A percentile compares a stretch with the other conserved stretches of the same genome.
phyloP scores from a whole-genome alignment of 2,329 filamentous ascomycete species.

The Fusarium verrucosum region DNA sequence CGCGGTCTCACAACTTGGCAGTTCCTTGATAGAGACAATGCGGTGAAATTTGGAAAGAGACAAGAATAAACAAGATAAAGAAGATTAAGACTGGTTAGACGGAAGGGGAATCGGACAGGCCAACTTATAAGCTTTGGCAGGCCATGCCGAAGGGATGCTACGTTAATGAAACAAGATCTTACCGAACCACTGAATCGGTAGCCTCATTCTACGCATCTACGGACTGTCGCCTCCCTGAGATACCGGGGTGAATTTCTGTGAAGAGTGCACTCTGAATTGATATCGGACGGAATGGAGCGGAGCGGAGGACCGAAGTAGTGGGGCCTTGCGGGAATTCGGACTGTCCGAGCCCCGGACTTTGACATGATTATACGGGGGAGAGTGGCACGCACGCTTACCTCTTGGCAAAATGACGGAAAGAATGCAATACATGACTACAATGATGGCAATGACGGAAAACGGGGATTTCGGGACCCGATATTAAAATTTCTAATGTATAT shows the following conservation, averaged over 20 bases:
- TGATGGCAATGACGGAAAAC: background rate
- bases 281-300: background rate
- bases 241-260: background rate
- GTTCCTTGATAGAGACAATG: background rate
- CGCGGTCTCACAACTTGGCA: too few relatives aligned
- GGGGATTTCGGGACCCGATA: background rate
- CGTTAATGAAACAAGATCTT: background rate
- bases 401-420: background rate
- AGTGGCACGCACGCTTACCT: background rate
- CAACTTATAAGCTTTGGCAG: background rate
- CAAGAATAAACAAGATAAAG: too few relatives aligned
- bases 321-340: slow-evolving; percentile 11
- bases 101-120: too few relatives aligned
- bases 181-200: background rate
- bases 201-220: background rate
- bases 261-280: background rate
- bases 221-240: background rate
- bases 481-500: too few relatives aligned
- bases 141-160: background rate
- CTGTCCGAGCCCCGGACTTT: background rate
- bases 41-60: background rate
- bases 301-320: slow-evolving; percentile 4
- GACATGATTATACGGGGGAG: background rate
- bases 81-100: too few relatives aligned
- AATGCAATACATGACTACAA: too few relatives aligned